Evolutionary conservation across 1,139 yeast genomes (phyloP), one percentile per base, ranked within the genome.

Genomic region (Sugiyamaella sp.): DNA sequence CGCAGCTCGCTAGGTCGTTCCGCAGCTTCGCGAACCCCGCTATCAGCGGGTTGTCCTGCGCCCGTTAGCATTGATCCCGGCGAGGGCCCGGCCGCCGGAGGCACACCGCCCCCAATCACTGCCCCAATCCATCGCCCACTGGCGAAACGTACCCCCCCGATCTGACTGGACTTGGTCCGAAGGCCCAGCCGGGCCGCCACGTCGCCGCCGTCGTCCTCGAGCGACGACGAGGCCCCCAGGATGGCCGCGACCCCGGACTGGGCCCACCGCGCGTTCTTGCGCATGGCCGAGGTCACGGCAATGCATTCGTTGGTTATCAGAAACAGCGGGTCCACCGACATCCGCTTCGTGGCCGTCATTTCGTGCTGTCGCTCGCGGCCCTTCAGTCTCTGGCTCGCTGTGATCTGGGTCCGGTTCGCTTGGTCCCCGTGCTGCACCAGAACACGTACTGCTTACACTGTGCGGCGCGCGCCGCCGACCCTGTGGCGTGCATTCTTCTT

Each of bases 191-290:
- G 42, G 8, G 57, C 48, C 16, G 70, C 67, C 48, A 71, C 56
- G n/a, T n/a, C n/a, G 20, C 66, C 63, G 38, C 57, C 63, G 24
- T 66, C 67, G 14, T 72, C 77, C 46, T 73, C 77, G 55, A 85
- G 51, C 68, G 68, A 37, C 63, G 68, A 37, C 63, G 64, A 52
- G 69, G 62, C 53, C 2, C 95, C 88, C 42, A 91, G 74, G 43
- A 91, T 82, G 5, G 96, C 90, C 4, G 97, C 95, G 46, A 90
- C 95, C 2, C 97, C 96, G 38, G 91, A 82, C 61, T 85, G 89
- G 10, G 86, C 78, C 83, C 89, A 86, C 60, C 95, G 81, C 50
- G 87, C 79, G 66, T 84, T 81, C 68, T 91, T 91, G 51, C 99
- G 79, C 97, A 93, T 90, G 27, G 95, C 93, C 14, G 96, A 85